These are phyloP conservation scores for Peribolospora kevripleyi DNA, from an alignment of 768 basidiomycete genomes.

Conservation along the genomic window DNA sequence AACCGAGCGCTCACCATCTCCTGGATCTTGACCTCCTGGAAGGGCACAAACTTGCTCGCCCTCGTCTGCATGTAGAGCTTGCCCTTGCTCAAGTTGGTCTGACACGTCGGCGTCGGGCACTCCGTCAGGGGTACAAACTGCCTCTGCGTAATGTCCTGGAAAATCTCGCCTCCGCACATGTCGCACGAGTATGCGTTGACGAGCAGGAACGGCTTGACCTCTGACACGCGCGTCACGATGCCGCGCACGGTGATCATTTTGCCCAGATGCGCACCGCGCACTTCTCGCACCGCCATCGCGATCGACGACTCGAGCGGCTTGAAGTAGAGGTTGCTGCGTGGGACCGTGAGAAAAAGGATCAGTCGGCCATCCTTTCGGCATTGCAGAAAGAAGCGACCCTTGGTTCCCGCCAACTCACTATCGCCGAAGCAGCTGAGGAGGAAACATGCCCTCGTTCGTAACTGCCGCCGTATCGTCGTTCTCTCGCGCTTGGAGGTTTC, in stretches of 20 bases:
- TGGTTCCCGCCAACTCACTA: constrained; percentile 40
- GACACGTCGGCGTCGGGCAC: constrained; percentile 63
- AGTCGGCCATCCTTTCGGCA: not conserved
- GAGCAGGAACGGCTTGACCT: constrained; percentile 88
- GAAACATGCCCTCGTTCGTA: constrained; percentile 41
- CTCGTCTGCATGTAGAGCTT: constrained; percentile 95
- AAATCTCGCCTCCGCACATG: constrained; percentile 90
- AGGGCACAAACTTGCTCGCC: constrained; percentile 86
- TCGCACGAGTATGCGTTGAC: constrained; percentile 91
- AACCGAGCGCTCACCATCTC: constrained; percentile 48
- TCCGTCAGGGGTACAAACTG: constrained; percentile 70
- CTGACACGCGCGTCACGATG: constrained; percentile 93
- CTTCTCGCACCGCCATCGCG: constrained; percentile 68
- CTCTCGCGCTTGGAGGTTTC: constrained; percentile 57
- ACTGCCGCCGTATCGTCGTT: constrained; percentile 10
- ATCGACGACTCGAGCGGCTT: constrained; percentile 39
- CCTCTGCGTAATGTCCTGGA: constrained; percentile 85
- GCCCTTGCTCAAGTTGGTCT: constrained; percentile 62
- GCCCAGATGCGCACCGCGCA: constrained; percentile 65
- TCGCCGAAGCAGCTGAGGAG: constrained; percentile 69
- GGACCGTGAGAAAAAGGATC: not conserved
- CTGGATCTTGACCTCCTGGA: constrained; percentile 96
- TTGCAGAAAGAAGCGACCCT: constrained; percentile 5
- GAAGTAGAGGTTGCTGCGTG: constrained; percentile 70
- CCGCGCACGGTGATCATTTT: constrained; percentile 86